A percentile compares a stretch with the other conserved stretches of the same genome.
Conservation (phyloP, 768 basidiomycete species). For the Lentinula sp. region DNA sequence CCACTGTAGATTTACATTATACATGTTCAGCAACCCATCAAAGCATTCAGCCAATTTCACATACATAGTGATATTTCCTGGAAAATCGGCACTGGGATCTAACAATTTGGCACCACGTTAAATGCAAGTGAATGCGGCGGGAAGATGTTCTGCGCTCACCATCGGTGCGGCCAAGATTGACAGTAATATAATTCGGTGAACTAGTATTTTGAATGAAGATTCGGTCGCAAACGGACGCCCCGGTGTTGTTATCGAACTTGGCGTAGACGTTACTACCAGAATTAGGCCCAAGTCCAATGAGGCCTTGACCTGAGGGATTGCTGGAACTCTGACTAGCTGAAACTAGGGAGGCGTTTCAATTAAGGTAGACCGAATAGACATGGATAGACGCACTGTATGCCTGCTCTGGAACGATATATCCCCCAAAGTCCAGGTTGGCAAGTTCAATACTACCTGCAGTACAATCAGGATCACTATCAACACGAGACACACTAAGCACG, state of each 20-base stretch:
- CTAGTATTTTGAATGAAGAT: constrained; percentile 53
- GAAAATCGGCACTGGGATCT: constrained; percentile 45
- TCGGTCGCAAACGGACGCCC: constrained; percentile 53
- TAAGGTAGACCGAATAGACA: not conserved
- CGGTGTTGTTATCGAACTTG: constrained; percentile 23
- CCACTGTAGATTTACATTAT: constrained; percentile 20
- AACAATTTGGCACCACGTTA: not conserved
- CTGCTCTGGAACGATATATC: constrained; percentile 37
- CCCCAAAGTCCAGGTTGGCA: constrained; percentile 36
- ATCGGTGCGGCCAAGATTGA: constrained; percentile 56
- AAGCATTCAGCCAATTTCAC: not conserved
- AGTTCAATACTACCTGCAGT: constrained; percentile 36
- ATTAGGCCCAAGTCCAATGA: constrained; percentile 59
- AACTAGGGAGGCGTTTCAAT: constrained; percentile 23
- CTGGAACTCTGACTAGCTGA: constrained; percentile 24
- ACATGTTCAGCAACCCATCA: not conserved
- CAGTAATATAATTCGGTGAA: constrained; percentile 49
- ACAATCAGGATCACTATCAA: not conserved
- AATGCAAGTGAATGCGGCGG: not conserved
- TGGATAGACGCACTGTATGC: constrained; percentile 36
- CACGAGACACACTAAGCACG: not conserved
- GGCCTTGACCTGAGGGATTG: constrained; percentile 24
- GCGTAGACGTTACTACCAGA: constrained; percentile 43
- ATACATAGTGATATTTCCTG: constrained; percentile 53
- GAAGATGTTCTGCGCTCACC: constrained; percentile 14